Percentiles rank a stretch among this genome's conserved stretches.
These are phyloP conservation scores for Calonectria pauciramosa DNA, from an alignment of 2,329 filamentous ascomycete species.

Conservation along the genomic window DNA sequence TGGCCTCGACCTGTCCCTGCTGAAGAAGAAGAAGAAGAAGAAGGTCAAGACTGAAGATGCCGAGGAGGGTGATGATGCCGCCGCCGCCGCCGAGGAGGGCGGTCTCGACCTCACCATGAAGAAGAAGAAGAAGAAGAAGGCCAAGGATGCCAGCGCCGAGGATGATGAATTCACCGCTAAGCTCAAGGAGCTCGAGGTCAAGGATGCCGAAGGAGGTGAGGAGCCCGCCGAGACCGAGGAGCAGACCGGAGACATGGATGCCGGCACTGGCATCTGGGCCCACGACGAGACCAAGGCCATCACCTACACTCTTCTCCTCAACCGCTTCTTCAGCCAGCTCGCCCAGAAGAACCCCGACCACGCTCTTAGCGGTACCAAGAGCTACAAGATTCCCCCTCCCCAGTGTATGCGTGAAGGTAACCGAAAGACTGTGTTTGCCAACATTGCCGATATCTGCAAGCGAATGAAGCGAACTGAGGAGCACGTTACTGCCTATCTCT, in stretches of 20 bases:
- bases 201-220: conserved; percentile 73
- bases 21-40: conserved; percentile 86
- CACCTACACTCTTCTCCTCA: conserved; percentile 87
- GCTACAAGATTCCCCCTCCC: conserved; percentile 98
- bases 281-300: conserved; percentile 85
- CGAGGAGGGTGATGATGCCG: conserved; percentile 61
- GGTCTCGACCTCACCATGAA: conserved; percentile 73
- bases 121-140: conserved; percentile 83
- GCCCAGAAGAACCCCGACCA: conserved; percentile 98
- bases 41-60: conserved; percentile 56
- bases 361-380: conserved; percentile 87
- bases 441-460: conserved; percentile 98
- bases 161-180: conserved; percentile 73
- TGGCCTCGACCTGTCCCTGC: conserved; percentile 71
- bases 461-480: conserved; percentile 99
- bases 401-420: conserved; percentile 99
- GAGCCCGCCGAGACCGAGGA: conserved; percentile 65
- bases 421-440: conserved; percentile 99
- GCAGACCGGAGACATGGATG: conserved; percentile 82
- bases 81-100: conserved; percentile 60
- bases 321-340: conserved; percentile 94
- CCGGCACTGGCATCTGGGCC: conserved; percentile 90
- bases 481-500: conserved; percentile 96
- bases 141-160: conserved; percentile 72
- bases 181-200: conserved; percentile 73